phyloP scores from a whole-genome alignment of 1,284 basidiomycete species.

The Ganoderma resinaceum region DNA sequence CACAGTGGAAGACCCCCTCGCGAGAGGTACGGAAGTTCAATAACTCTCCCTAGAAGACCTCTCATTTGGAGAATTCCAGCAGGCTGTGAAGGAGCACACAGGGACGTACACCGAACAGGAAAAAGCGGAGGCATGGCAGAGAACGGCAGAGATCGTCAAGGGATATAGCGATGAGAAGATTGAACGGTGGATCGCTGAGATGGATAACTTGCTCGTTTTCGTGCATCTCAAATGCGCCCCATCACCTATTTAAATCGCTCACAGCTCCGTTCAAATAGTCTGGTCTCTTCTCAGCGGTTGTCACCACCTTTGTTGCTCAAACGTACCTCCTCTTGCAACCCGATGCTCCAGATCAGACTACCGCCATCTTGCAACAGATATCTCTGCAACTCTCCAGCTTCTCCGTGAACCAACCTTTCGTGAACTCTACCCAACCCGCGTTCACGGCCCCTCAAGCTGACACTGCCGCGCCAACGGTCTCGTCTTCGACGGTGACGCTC shows the following conservation, averaged over 20 bases:
- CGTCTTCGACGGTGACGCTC: slow-evolving; percentile 14
- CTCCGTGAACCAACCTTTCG: slow-evolving; percentile 12
- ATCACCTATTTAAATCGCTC: background rate
- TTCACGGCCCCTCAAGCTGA: background rate
- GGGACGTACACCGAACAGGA: background rate
- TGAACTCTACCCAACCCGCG: slow-evolving; percentile 18
- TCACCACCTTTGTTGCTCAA: slow-evolving; percentile 20
- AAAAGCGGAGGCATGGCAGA: background rate
- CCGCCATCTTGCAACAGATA: slow-evolving; percentile 11
- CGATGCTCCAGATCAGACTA: background rate
- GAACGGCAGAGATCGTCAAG: slow-evolving; percentile 1
- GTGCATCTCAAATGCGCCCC: slow-evolving; percentile 6
- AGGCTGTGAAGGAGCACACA: background rate
- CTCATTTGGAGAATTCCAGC: background rate
- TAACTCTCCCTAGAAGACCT: background rate
- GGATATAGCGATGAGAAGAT: slow-evolving; percentile 14
- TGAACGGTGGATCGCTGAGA: slow-evolving; percentile 19
- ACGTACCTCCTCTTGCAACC: slow-evolving; percentile 19
- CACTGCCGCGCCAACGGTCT: background rate
- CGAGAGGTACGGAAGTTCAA: background rate
- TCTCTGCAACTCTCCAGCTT: slow-evolving; percentile 15
- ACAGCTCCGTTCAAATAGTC: slow-evolving; percentile 5
- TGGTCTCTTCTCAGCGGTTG: slow-evolving; percentile 21
- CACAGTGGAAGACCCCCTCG: background rate
- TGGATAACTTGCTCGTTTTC: slow-evolving; percentile 22